Conservation (phyloP, 306 rosid species). For the barrel medic (Medicago truncatula) region DNA sequence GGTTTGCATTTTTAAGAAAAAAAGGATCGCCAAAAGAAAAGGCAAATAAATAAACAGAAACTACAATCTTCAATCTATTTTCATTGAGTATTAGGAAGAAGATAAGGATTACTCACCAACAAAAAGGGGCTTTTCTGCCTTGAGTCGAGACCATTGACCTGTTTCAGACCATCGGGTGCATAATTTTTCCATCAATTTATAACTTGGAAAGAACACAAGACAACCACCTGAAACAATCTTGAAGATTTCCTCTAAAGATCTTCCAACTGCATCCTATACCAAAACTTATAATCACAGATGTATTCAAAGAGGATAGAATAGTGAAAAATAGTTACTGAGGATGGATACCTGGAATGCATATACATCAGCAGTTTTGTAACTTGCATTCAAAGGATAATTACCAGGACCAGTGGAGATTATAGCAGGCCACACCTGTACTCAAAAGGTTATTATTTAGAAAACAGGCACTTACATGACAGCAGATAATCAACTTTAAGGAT, state of each 20-base stretch:
- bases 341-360: conserved; percentile 79
- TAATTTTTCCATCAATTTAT: conserved; percentile 89
- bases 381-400: conserved; percentile 85
- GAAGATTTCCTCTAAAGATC: conserved; percentile 89
- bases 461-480: conserved; percentile 42
- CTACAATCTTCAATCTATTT: conserved; percentile 23
- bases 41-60: conserved; percentile 14
- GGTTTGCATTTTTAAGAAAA: conserved; percentile 8
- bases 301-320: conserved; percentile 28
- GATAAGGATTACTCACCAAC: conserved; percentile 64
- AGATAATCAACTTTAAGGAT: conserved; percentile 31
- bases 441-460: conserved; percentile 41
- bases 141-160: conserved; percentile 88
- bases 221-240: conserved; percentile 84
- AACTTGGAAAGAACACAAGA: conserved; percentile 95
- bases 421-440: conserved; percentile 89
- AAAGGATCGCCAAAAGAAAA: conserved; percentile 35
- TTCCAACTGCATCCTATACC: conserved; percentile 88
- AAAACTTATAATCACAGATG: conserved; percentile 36
- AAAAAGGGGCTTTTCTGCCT: conserved; percentile 70
- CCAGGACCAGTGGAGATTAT: conserved; percentile 81
- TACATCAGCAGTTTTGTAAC: conserved; percentile 90
- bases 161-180: conserved; percentile 90
- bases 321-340: conserved; percentile 4
- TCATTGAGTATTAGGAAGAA: conserved; percentile 25